phyloP scores from a whole-genome alignment of 1,139 yeast genomes.

The Magnusiomyces fungicola region DNA sequence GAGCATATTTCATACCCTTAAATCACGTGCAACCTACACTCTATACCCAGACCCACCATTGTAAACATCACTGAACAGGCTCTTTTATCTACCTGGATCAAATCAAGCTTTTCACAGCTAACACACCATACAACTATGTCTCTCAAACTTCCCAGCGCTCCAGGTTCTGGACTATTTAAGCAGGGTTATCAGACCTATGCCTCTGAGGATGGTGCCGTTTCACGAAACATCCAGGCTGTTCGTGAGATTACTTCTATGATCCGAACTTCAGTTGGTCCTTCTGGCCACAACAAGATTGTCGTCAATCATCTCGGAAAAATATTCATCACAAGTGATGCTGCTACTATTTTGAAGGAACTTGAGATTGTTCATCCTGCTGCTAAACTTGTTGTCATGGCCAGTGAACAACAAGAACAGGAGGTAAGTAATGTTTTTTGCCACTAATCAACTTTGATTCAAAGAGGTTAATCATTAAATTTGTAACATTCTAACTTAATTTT shows the following conservation, averaged over 20 bases:
- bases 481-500: no score
- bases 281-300: constrained; percentile 92
- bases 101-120: no score
- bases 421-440: neutral
- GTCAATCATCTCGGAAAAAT: constrained; percentile 78
- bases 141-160: constrained; percentile 84
- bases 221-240: constrained; percentile 87
- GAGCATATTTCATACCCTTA: no score
- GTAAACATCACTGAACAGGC: no score
- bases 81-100: no score
- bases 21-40: no score
- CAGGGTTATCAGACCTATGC: constrained; percentile 91
- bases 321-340: constrained; percentile 92
- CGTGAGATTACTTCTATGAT: constrained; percentile 89
- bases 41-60: no score
- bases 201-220: constrained; percentile 90
- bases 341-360: constrained; percentile 87
- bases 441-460: no score
- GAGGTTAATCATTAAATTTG: no score
- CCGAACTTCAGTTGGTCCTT: constrained; percentile 93
- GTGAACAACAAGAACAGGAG: constrained; percentile 92
- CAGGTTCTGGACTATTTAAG: constrained; percentile 87
- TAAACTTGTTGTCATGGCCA: constrained; percentile 89
- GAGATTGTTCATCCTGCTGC: constrained; percentile 98
- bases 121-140: constrained; percentile 69